Percentiles rank a stretch among this genome's conserved stretches.
These are phyloP conservation scores for Zarea fungicola DNA, from an alignment of 2,329 filamentous ascomycete genomes.

Conservation along the genomic window DNA sequence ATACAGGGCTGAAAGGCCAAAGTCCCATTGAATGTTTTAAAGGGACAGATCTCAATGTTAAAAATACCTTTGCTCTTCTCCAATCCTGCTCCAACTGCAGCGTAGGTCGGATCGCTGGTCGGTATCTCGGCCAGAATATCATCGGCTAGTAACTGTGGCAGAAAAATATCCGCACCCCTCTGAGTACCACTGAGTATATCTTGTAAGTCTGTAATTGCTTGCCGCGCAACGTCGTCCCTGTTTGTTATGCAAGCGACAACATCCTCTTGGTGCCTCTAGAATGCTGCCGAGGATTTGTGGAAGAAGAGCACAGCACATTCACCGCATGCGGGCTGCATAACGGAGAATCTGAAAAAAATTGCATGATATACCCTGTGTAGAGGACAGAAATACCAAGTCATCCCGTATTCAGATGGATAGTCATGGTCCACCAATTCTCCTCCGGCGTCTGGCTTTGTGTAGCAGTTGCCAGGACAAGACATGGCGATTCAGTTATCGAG, in stretches of 20 bases:
- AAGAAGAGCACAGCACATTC: constrained; percentile 30
- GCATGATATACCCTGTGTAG: constrained; percentile 24
- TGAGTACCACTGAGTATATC: neutral
- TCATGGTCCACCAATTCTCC: constrained; percentile 19
- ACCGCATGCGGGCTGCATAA: constrained; percentile 27
- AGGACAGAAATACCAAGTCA: constrained; percentile 27
- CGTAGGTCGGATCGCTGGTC: constrained; percentile 21
- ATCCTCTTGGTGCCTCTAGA: constrained; percentile 22
- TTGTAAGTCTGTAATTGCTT: neutral
- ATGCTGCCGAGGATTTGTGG: constrained; percentile 7
- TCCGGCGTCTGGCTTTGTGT: constrained; percentile 6
- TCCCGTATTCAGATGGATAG: constrained; percentile 13
- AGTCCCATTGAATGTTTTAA: constrained; percentile 22
- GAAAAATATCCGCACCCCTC: too few relatives aligned
- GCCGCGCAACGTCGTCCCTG: neutral
- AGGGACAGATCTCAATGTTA: constrained; percentile 19
- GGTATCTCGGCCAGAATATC: constrained; percentile 17
- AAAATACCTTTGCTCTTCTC: neutral
- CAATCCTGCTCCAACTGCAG: neutral
- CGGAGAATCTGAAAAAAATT: constrained; percentile 15
- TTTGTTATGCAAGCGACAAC: constrained; percentile 7
- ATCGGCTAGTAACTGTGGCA: neutral
- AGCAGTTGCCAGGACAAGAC: constrained; percentile 23
- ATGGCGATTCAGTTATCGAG: constrained; percentile 6
- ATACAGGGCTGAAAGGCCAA: constrained; percentile 28